Percentiles rank a stretch among this genome's conserved stretches.
Conservation (phyloP, 345 rosid species). For the Gossypioides kirkii region DNA sequence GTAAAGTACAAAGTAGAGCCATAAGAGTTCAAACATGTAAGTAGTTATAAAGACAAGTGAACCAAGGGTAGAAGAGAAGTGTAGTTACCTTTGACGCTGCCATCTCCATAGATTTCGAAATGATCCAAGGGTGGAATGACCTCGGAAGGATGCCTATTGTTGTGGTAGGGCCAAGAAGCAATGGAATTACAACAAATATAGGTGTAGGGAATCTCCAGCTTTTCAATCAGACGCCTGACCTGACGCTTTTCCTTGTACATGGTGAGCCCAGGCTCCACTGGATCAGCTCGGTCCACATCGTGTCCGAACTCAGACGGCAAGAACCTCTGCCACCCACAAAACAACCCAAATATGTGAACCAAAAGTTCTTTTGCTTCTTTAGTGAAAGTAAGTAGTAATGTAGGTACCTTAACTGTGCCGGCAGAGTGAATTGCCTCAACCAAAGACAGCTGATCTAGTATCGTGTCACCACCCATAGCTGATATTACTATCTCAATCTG, state of each 20-base stretch:
- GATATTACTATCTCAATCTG: constrained; percentile 60
- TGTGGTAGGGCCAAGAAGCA: constrained; percentile 73
- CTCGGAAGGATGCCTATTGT: constrained; percentile 59
- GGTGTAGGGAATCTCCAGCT: constrained; percentile 39
- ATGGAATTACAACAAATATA: constrained; percentile 74
- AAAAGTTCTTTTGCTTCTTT: neutral
- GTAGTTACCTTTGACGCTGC: constrained; percentile 54
- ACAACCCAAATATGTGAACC: neutral
- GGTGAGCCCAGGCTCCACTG: constrained; percentile 53
- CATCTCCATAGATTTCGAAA: constrained; percentile 64
- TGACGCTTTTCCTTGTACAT: constrained; percentile 53
- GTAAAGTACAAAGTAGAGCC: too few relatives aligned
- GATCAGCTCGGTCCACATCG: constrained; percentile 56
- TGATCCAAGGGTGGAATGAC: constrained; percentile 59
- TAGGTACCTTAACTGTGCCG: constrained; percentile 51
- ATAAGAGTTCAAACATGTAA: too few relatives aligned
- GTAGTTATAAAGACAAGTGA: too few relatives aligned
- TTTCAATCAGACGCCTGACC: constrained; percentile 41
- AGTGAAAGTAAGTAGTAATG: neutral
- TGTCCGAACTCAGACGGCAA: constrained; percentile 78
- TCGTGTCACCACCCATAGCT: constrained; percentile 33
- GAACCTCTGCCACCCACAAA: constrained; percentile 39
- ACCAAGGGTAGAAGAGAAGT: too few relatives aligned
- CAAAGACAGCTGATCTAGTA: constrained; percentile 40
- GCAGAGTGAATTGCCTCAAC: constrained; percentile 50